These are phyloP conservation scores for Cyclotella atomus DNA, from an alignment of 108 stramenopile genomes.

Conservation along the genomic window DNA sequence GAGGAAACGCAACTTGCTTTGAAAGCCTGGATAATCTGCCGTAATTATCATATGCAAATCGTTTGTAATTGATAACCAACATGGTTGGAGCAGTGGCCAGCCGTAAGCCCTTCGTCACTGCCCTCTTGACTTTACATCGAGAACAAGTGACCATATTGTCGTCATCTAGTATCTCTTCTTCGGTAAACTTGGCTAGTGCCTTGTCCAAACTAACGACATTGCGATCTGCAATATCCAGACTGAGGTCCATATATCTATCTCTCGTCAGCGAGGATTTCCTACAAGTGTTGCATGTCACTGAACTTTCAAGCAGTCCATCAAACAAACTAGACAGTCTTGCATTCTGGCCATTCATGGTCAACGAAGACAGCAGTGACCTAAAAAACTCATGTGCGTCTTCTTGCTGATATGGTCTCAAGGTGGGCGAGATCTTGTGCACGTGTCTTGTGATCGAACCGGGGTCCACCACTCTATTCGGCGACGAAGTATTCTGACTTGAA, in stretches of 20 bases:
- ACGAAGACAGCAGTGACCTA: conserved; percentile 73
- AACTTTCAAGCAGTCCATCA: conserved; percentile 84
- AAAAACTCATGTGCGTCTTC: conserved; percentile 93
- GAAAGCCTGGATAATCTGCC: conserved; percentile 66
- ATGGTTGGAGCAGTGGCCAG: conserved; percentile 87
- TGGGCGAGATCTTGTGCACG: conserved; percentile 77
- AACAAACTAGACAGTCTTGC: conserved; percentile 78
- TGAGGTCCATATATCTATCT: conserved; percentile 90
- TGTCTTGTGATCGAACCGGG: conserved; percentile 82
- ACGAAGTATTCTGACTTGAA: not conserved
- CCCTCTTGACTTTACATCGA: conserved; percentile 64
- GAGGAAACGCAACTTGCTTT: conserved; percentile 73
- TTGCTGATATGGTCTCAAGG: conserved; percentile 81
- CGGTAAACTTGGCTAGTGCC: conserved; percentile 79
- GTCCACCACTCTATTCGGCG: conserved; percentile 60
- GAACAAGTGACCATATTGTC: conserved; percentile 84
- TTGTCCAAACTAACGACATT: conserved; percentile 60
- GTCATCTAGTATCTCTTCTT: conserved; percentile 66
- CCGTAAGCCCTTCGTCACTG: conserved; percentile 79
- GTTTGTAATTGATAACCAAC: conserved; percentile 83
- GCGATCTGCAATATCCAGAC: conserved; percentile 72
- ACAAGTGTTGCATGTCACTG: conserved; percentile 87
- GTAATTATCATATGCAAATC: conserved; percentile 81
- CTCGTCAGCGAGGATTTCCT: conserved; percentile 69
- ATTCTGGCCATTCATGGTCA: conserved; percentile 88